Evolutionary conservation across 2,329 filamentous ascomycete species (phyloP), one percentile per base, ranked within the genome.

Genomic region (Exophiala aquamarina): DNA sequence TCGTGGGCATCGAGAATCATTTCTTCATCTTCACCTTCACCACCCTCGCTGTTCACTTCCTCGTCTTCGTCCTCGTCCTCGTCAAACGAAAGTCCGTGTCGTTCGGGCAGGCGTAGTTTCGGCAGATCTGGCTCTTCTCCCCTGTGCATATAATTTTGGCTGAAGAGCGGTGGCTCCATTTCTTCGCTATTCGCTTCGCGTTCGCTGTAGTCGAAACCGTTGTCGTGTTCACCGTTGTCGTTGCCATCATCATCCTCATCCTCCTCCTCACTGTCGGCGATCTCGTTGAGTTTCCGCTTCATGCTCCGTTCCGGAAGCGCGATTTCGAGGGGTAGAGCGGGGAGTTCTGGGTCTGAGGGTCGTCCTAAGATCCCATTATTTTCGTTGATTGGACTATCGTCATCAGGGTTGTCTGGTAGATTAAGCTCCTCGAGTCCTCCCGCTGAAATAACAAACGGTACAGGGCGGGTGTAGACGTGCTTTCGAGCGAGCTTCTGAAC

Each of bases 401-500:
- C 34, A 26, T 54, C 36, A 18, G 32, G 23, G 32, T 34, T n/a
- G 7, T 35, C 9, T 5, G 38, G 33, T 9, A 36, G 17, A 15
- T 26, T 33, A 4, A 53, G 42, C 32, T 49, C 32, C 17, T 28
- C 33, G 9, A 57, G 35, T 11, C 51, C 52, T 13, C 47, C 70
- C 52, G 58, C 55, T 23, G 63, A 58, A 54, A 75, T 69, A 13
- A 60, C 47, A 53, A 74, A 75, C 3, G 66, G 58, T 13, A 72
- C 60, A 34, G 70, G 63, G 28, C 62, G 28, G 57, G 59, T 43
- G 46, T 50, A 28, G 62, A 62, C 45, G 55, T 60, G 59, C 58
- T 73, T 78, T 6, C 84, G 83, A 55, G 81, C 76, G 29, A 79
- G 66, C 65, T 87, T 89, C 60, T 86, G 77, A 9, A 89, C 69